Evolutionary conservation across 345 rosid species (phyloP), one percentile per base, ranked within the genome.

Genomic region (Raphanus sativus): DNA sequence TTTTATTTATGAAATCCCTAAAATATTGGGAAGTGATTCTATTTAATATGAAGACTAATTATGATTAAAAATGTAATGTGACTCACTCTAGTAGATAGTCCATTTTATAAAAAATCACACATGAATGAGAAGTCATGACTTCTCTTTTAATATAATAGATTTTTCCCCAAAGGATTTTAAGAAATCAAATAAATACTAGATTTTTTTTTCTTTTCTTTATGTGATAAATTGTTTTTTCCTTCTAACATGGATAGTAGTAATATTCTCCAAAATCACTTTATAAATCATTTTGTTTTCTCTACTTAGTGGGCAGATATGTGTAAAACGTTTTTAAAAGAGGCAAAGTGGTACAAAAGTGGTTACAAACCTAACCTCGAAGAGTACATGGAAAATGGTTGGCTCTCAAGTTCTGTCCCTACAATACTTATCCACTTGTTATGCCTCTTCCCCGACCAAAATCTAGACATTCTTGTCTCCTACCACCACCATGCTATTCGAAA

Each of bases 231-330:
- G 25, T 54, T n/a, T 52, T 5, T 50, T 28, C 15, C 15, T 52
- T n/a, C 6, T 48, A 48, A 48, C 4, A 48, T 45, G 54, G 48
- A 59, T 26, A 15, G 15, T 58, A 13, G 36, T 7, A 36, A 1
- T 58, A 55, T 56, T 42, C 45, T 40, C 3, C 40, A 15, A 26
- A 40, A 2, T 62, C 2, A 28, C 34, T 17, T 13, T 50, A 4
- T 25, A 56, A 7, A 28, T 40, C 12, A 3, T 9, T 55, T 45
- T 58, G 26, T 60, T 60, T 16, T 60, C 17, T 75, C 29, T 58
- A 3, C 28, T 16, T 73, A 86, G 92, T 85, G 88, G 92, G 70
- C 69, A 40, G 80, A 82, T 76, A 2, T 81, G 32, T 83, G 82
- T 56, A 62, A 40, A 76, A 2, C 85, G 9, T 86, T 60, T 67